Evolutionary conservation across 179 eudicot species (phyloP).

Genomic region (Beta lomatogona): DNA sequence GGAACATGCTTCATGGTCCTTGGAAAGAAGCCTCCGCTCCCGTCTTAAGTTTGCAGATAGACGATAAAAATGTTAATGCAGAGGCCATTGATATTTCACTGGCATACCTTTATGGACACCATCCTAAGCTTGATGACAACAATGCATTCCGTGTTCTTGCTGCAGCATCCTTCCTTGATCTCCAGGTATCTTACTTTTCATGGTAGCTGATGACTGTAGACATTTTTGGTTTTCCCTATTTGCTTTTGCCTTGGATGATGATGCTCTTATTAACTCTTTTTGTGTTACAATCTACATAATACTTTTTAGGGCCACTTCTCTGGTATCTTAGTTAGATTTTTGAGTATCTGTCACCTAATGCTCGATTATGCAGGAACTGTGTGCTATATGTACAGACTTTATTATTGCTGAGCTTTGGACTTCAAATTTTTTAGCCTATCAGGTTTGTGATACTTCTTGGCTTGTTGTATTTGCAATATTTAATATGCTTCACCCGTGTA

Average conservation of each 20-base stretch:
- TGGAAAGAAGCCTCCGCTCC: slow-evolving; percentile 99
- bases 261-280: not conserved
- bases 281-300: not conserved
- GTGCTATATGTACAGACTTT: slow-evolving; percentile 94
- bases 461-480: slow-evolving; percentile 14
- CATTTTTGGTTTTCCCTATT: slow-evolving; percentile 2
- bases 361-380: slow-evolving; percentile 73
- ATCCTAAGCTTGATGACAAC: slow-evolving; percentile 87
- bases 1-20: slow-evolving; percentile 99
- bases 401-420: slow-evolving; percentile 96
- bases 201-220: slow-evolving; percentile 5
- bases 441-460: slow-evolving; percentile 51
- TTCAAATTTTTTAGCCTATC: slow-evolving; percentile 90
- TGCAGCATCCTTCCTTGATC: slow-evolving; percentile 99
- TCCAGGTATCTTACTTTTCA: slow-evolving; percentile 62
- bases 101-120: slow-evolving; percentile 93
- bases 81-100: slow-evolving; percentile 87
- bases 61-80: slow-evolving; percentile 81
- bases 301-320: not conserved
- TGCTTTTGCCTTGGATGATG: not conserved
- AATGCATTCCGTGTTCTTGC: slow-evolving; percentile 98
- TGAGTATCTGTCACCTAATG: slow-evolving; percentile 9
- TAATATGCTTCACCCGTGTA: slow-evolving; percentile 11
- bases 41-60: slow-evolving; percentile 75
- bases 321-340: slow-evolving; percentile 5